Base-by-base conservation (phyloP, 2,329 filamentous ascomycete species). In the Fusarium dlaminii region DNA sequence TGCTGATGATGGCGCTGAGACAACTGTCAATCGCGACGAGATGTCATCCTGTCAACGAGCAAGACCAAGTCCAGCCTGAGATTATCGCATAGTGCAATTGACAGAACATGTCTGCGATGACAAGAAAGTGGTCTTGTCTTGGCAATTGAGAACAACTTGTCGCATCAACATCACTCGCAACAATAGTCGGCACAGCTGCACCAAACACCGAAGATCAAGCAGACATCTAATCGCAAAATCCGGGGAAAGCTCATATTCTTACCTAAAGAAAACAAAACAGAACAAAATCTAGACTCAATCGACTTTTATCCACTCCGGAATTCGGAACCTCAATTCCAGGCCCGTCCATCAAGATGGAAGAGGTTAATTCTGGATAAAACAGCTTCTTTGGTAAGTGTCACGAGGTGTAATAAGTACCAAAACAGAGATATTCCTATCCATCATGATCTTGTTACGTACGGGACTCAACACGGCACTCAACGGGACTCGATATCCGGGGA, bases 81-180 rank as follows among this genome's bases (percentile, higher is more conserved):
- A 17, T 0, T 7, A 13, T n/a, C 34, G 24, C 27, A 15, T 1
- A 0, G 0, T 14, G 37, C 18, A 27, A 46, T 46, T 27, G 39
- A 27, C 9, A 32, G 0, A 24, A 5, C 9, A 15, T 24, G 22
- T 3, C 6, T 4, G 34, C 14, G 15, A 56, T 3, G 29, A 7
- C 5, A 22, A 24, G 17, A 42, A 13, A 12, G 0, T 1, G 12
- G 20, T 0, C 4, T 18, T 34, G 10, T 22, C 24, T 34, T 0
- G 10, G 24, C 39, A 36, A 32, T 36, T 52, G n/a, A 0, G 30
- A 36, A 27, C 3, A 2, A 0, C 6, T 36, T 15, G 9, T 36
- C 9, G n/a, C 9, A 9, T 36, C n/a, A 52, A 36, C 4, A 24
- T 6, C 9, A 24, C 12, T n/a, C 14, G 20, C 5, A 29, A 20